Conservation (phyloP, 108 stramenopile genomes). For the Bacterosira constricta region DNA sequence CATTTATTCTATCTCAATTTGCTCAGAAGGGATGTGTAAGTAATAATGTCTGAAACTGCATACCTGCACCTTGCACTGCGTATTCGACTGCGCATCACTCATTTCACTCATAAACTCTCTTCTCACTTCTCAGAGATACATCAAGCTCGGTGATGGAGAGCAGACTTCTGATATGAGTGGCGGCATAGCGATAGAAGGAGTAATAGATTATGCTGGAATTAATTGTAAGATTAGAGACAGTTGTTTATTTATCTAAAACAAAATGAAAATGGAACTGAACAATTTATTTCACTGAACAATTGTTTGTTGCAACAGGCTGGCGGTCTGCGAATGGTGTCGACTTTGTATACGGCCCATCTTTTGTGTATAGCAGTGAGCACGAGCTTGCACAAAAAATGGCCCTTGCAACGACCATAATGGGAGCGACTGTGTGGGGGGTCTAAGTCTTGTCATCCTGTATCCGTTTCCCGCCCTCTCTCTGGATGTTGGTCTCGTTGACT, state of each 20-base stretch:
- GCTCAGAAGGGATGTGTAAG: slow-evolving; percentile 28
- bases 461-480: slow-evolving; percentile 11
- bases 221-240: no score
- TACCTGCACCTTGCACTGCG: not conserved
- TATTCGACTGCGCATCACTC: not conserved
- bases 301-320: no score
- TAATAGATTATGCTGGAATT: no score
- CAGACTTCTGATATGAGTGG: not conserved
- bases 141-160: not conserved
- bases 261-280: not conserved
- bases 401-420: slow-evolving; percentile 26
- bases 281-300: slow-evolving; percentile 22
- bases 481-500: slow-evolving; percentile 13
- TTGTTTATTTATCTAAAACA: slow-evolving; percentile 2
- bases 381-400: not conserved
- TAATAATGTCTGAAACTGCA: not conserved
- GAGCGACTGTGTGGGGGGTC: slow-evolving; percentile 24
- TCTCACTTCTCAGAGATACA: slow-evolving; percentile 4
- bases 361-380: slow-evolving; percentile 1
- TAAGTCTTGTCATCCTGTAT: slow-evolving; percentile 19
- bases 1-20: slow-evolving; percentile 39
- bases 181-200: no score
- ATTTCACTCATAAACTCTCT: not conserved
- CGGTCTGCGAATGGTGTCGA: slow-evolving; percentile 11
- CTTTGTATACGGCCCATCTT: not conserved